Base-by-base conservation (phyloP, 352 stramenopile genomes). In the Phytopythium delawarense region DNA sequence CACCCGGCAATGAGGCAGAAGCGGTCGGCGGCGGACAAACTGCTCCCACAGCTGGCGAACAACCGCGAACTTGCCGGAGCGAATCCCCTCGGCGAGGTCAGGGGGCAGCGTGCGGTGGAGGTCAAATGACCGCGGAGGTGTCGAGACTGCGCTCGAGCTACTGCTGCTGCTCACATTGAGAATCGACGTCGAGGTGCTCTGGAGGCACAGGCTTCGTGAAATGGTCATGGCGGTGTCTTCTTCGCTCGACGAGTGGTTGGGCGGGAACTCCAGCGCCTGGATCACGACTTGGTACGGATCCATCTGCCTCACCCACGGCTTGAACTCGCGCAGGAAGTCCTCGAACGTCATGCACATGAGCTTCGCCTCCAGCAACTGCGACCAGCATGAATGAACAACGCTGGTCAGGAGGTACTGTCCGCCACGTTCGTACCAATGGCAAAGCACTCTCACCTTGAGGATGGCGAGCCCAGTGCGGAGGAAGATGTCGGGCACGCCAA, bases 311-410 rank as follows among this genome's bases (percentile, higher is more conserved):
- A 92, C 83, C 0, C 91, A 67, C 21, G 73, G 71, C 61, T 96
- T 94, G 66, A 96, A 96, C 37, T 92, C 85, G 37, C 74, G 81
- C 25, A 94, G 69, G 44, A 94, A 89, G 55, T 94, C 87, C 61
- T 94, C 87, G 64, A 89, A 92, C 7, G 65, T 74, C 79, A 95
- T 92, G 59, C 76, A 92, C 78, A 94, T 89, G 57, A 95, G 78
- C 55, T 91, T 86, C 13, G 80, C 65, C 61, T 93, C 83, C 12
- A 91, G 62, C 2, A 88, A 64, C 69, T 81, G 23, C 34, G 8
- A 5, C n/a, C 42, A 11, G 20, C 20, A 49, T 7, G 13, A 23
- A 13, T 21, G 18, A 12, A 6, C 9, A 23, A 9, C 2, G 18
- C 9, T 20, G 7, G 42, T 49, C 21, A 49, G 42, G 5, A n/a